Conservation (phyloP, 805 yeast genomes). For the Aciculoconidium aculeatum region DNA sequence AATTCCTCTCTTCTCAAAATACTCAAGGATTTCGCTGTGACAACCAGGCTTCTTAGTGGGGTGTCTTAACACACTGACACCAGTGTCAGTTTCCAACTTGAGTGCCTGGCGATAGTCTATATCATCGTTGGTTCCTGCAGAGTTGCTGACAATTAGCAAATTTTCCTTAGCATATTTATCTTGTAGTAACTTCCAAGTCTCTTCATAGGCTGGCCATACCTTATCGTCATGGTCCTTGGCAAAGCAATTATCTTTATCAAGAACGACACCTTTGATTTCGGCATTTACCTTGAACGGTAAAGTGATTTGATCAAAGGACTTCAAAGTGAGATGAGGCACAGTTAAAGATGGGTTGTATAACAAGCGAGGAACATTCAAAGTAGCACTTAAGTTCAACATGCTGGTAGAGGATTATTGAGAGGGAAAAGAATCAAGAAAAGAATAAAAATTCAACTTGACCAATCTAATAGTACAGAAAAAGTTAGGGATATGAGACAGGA, state of each 20-base stretch:
- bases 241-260: constrained; percentile 95
- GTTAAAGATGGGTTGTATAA: constrained; percentile 61
- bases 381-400: constrained; percentile 69
- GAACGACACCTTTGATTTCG: constrained; percentile 65
- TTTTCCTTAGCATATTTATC: constrained; percentile 55
- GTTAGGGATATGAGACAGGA: too few relatives aligned
- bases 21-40: constrained; percentile 56
- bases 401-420: too few relatives aligned
- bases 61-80: constrained; percentile 66
- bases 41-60: constrained; percentile 81
- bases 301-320: constrained; percentile 55
- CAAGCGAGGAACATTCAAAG: constrained; percentile 59
- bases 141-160: constrained; percentile 78
- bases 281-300: constrained; percentile 40
- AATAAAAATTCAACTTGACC: too few relatives aligned
- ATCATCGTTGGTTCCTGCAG: constrained; percentile 89
- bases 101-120: constrained; percentile 51
- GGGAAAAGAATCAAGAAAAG: too few relatives aligned
- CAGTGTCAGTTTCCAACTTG: constrained; percentile 55
- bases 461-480: too few relatives aligned
- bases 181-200: constrained; percentile 49
- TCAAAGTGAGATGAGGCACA: constrained; percentile 54
- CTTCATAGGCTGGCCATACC: constrained; percentile 69
- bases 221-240: constrained; percentile 76
- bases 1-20: constrained; percentile 46